Evolutionary conservation across 441 rosid species (phyloP).

Genomic region (Sinapis alba): DNA sequence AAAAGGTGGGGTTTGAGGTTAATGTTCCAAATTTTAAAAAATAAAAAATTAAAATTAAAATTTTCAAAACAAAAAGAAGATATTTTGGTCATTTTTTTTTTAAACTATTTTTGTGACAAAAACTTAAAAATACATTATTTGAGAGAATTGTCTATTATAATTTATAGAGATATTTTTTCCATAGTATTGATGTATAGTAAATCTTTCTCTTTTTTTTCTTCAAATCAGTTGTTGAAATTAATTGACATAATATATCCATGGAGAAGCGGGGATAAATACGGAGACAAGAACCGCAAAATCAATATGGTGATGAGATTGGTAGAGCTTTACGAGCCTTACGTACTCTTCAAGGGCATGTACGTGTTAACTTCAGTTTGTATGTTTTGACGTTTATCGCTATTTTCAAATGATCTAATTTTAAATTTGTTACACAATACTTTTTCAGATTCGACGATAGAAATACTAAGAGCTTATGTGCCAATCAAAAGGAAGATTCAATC

Average conservation of each 20-base stretch:
- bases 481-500: slow-evolving; percentile 4
- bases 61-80: too few relatives aligned
- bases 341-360: not conserved
- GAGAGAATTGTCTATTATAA: too few relatives aligned
- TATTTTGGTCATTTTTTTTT: too few relatives aligned
- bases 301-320: not conserved
- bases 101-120: too few relatives aligned
- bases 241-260: not conserved
- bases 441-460: slow-evolving; percentile 35
- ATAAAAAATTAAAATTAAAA: too few relatives aligned
- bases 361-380: not conserved
- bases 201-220: not conserved
- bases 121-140: too few relatives aligned
- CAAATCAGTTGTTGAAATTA: not conserved
- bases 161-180: not conserved
- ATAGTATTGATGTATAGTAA: not conserved
- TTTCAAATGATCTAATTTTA: not conserved
- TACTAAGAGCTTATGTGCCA: slow-evolving; percentile 36
- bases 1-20: too few relatives aligned
- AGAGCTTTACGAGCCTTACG: slow-evolving; percentile 2
- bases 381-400: not conserved
- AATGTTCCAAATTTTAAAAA: too few relatives aligned
- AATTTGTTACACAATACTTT: not conserved
- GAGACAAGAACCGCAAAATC: not conserved
- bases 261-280: not conserved